These are phyloP conservation scores for Rubia tinctorum DNA, from an alignment of 305 asterid species.

Conservation along the genomic window DNA sequence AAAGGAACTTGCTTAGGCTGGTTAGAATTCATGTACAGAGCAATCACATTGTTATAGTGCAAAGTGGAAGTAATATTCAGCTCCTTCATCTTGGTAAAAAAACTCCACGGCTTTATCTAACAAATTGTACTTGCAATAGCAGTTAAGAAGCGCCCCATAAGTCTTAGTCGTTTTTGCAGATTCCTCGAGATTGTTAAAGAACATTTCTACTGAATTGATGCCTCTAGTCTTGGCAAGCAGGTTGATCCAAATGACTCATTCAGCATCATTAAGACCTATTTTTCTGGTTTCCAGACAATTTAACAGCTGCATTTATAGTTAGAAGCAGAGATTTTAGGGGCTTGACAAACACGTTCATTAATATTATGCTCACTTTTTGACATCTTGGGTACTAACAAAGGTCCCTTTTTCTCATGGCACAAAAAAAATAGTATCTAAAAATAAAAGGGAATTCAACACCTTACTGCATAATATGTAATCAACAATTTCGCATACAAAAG, in stretches of 20 bases:
- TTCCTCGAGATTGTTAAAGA: slow-evolving; percentile 49
- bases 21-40: slow-evolving; percentile 34
- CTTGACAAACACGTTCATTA: neutral
- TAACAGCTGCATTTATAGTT: slow-evolving; percentile 38
- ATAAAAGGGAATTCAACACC: neutral
- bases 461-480: no score
- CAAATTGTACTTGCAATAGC: slow-evolving; percentile 49
- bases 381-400: no score
- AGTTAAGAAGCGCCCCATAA: slow-evolving; percentile 64
- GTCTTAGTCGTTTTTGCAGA: slow-evolving; percentile 58
- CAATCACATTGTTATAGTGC: slow-evolving; percentile 54
- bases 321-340: neutral
- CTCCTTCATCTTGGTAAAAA: slow-evolving; percentile 52
- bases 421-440: neutral
- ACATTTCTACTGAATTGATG: slow-evolving; percentile 48
- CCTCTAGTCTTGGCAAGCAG: slow-evolving; percentile 50
- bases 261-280: slow-evolving; percentile 29
- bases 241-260: slow-evolving; percentile 52
- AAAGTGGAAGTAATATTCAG: slow-evolving; percentile 34
- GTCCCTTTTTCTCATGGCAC: no score
- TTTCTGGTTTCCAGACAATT: slow-evolving; percentile 59
- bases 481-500: neutral
- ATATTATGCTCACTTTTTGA: neutral
- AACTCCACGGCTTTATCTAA: slow-evolving; percentile 51
- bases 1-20: slow-evolving; percentile 42